phyloP scores from a whole-genome alignment of 2,329 filamentous ascomycete species.

The Sphaerulina vaccinii region DNA sequence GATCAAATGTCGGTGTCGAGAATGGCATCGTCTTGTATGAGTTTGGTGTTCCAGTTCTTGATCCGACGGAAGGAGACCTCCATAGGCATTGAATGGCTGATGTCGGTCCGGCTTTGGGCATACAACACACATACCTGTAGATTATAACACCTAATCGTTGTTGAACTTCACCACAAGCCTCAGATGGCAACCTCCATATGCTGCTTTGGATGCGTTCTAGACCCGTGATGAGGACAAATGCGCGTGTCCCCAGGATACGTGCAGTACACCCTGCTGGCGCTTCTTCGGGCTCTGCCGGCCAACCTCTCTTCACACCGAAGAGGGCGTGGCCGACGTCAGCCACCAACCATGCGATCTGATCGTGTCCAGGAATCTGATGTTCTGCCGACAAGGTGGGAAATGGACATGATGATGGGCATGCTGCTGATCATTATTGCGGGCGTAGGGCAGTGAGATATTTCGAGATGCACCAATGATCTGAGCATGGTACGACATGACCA shows the following conservation, averaged over 20 bases:
- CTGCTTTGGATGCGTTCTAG: not conserved
- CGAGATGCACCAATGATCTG: not conserved
- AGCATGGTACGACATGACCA: not conserved
- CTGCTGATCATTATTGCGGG: not conserved
- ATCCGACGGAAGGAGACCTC: too few relatives aligned
- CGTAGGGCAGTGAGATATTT: not conserved
- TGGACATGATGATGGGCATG: not conserved
- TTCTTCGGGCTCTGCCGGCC: conserved; percentile 11
- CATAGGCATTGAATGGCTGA: too few relatives aligned
- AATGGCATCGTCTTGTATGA: too few relatives aligned
- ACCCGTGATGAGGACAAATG: not conserved
- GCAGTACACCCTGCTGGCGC: conserved; percentile 4
- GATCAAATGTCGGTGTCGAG: not conserved
- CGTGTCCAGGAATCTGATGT: not conserved
- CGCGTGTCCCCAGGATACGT: not conserved
- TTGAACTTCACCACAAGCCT: too few relatives aligned
- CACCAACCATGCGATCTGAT: not conserved
- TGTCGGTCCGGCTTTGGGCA: not conserved
- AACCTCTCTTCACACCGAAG: not conserved
- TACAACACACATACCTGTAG: conserved; percentile 1
- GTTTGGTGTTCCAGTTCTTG: too few relatives aligned
- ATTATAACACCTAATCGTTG: not conserved
- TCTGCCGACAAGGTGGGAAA: conserved; percentile 2
- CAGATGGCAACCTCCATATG: not conserved
- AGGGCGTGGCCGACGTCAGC: not conserved